A percentile compares a stretch with the other conserved stretches of the same genome.
Conservation (phyloP, 1,284 basidiomycete genomes). For the Hymenochaete sp. region DNA sequence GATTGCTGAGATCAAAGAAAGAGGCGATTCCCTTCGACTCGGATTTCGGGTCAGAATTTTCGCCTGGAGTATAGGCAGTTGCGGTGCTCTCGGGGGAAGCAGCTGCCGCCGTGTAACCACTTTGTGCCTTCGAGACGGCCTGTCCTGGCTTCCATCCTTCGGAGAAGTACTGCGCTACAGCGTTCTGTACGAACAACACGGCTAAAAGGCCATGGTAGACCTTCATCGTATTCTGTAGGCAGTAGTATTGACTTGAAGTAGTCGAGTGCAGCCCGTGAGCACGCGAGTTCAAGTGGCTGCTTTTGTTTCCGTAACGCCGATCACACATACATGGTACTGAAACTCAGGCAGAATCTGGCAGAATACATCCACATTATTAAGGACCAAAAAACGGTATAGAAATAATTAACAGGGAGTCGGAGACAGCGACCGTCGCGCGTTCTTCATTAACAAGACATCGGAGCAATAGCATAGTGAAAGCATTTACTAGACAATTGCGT, state of each 20-base stretch:
- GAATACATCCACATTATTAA: no score
- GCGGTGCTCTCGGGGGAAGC: slow-evolving; percentile 17
- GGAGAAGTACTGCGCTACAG: slow-evolving; percentile 63
- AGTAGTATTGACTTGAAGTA: slow-evolving; percentile 13
- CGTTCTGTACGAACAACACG: slow-evolving; percentile 31
- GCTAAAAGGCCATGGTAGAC: slow-evolving; percentile 29
- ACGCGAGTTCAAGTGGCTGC: no score
- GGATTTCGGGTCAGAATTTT: slow-evolving; percentile 3
- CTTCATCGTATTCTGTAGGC: slow-evolving; percentile 42
- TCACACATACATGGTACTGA: no score
- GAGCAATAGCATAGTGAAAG: no score
- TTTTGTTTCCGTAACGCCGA: no score
- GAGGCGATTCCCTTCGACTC: slow-evolving; percentile 15
- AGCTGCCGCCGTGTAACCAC: slow-evolving; percentile 19
- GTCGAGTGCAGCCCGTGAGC: neutral
- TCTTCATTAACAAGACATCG: no score
- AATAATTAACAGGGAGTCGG: no score
- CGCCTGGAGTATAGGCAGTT: slow-evolving; percentile 20
- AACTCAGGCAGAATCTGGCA: no score
- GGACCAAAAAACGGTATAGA: no score
- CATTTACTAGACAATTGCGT: no score
- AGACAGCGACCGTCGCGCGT: no score
- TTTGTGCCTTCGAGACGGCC: slow-evolving; percentile 29
- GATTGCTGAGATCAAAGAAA: slow-evolving; percentile 36
- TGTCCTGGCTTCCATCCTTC: slow-evolving; percentile 71